Base-by-base conservation (phyloP, 176 grass and related monocot species). In the Cymbopogon citratus region DNA sequence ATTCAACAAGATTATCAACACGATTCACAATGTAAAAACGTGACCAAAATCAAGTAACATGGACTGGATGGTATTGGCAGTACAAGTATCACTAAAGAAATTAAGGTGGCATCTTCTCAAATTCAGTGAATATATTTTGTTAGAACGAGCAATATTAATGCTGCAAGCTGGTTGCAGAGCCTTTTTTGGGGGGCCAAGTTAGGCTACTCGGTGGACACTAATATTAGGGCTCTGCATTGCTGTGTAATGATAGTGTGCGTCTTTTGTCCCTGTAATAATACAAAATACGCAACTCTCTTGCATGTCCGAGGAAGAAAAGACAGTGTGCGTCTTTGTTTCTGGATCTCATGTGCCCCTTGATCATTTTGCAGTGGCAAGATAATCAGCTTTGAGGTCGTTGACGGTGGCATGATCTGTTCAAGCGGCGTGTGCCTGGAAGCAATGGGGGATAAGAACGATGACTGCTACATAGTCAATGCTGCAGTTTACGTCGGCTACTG, bases 381-480 rank as follows among this genome's bases (percentile, higher is more conserved):
- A 64, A 91, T 93, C 69, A 93, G 87, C 56, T 87, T 93, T 21
- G 92, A 98, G 73, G 82, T 91, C 2, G 90, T 98, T 1, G 95
- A 98, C 19, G 90, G 92, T 2, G 95, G 95, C 81, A 95, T 94
- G 90, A 95, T 93, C 49, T 98, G 90, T 80, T 98, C 92, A 57
- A 95, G 87, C 44, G 95, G 95, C 1, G 89, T 90, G 59, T 91
- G 86, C 70, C 87, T 98, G 2, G 95, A 98, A 91, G 92, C 92
- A 69, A 98, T 98, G 95, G 92, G 95, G 77, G 95, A 98, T 80
- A 92, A 91, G 82, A 98, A 98, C 57, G 92, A 94, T 16, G 95
- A 98, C 57, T 94, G 95, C 74, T 98, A 98, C 78, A 93, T 98
- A 28, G 90, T 93, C 54, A 94, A 98, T 71, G 90, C 95, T 70